Evolutionary conservation across 345 rosid genomes (phyloP), one percentile per base, ranked within the genome.

Genomic region (Eucalyptus curtisii): DNA sequence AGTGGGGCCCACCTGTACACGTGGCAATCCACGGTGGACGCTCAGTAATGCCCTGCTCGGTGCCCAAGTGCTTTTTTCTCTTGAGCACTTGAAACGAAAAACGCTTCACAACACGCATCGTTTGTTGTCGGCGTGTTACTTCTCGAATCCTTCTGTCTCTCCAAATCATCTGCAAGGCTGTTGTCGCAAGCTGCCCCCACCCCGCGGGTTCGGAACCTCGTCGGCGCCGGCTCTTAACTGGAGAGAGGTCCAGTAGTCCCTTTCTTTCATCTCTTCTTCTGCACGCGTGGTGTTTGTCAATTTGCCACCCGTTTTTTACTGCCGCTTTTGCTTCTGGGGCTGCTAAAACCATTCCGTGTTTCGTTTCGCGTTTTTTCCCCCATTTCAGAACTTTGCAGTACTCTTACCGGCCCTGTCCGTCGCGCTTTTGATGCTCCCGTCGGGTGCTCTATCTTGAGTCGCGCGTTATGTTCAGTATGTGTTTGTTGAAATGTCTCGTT

Each of bases 41-140:
- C 61, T 55, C 30, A 0, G 4, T 55, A 24, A 24, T 4, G 57
- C 5, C 57, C 57, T 1, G 0, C 24, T 3, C 57, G 0, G 57
- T 52, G 24, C 57, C 57, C 57, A 52, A 52, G 57, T 52, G 57
- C 61, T n/a, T n/a, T n/a, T n/a, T n/a, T n/a, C n/a, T n/a, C n/a
- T 55, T 25, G 30, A 55, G 13, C 30, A 55, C 61, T 55, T 0
- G 15, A 61, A 30, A 0, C 19, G 3, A 30, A n/a, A 2, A 59
- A 59, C 31, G 66, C 71, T 64, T 13, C 9, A 64, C 10, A 64
- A 14, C n/a, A 19, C 47, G 82, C 13, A 3, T 40, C 7, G 84
- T 76, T 40, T 22, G 84, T 76, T 7, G 84, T 76, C 47, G 15
- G 47, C 84, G 84, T 11, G 47, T 76, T 10, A 2, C 30, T 40